phyloP scores from a whole-genome alignment of 73 alveolate species.

The Blepharisma japonicum region DNA sequence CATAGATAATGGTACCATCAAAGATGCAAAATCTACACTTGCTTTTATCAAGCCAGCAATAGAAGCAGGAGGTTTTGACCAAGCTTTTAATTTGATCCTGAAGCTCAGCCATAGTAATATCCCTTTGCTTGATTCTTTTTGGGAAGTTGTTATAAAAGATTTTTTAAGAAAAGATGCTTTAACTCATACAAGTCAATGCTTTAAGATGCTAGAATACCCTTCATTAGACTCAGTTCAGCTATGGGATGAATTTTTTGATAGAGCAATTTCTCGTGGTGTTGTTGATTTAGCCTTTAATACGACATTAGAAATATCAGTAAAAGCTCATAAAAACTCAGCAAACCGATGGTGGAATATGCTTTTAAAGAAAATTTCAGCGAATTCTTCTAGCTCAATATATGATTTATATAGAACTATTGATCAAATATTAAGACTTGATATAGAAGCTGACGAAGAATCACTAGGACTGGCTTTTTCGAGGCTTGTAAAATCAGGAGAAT shows the following conservation, averaged over 20 bases:
- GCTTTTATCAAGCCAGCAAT: not conserved
- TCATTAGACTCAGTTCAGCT: not conserved
- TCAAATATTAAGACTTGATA: not conserved
- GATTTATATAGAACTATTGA: not conserved
- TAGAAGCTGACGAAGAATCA: not conserved
- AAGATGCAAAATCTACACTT: not conserved
- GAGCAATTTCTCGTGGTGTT: not conserved
- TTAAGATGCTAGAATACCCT: not conserved
- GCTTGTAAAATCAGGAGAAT: not conserved
- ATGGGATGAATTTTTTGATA: constrained; percentile 8
- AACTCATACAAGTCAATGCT: not conserved
- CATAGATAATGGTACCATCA: not conserved
- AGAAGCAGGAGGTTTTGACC: not conserved
- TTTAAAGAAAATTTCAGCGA: not conserved
- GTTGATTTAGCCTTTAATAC: not conserved
- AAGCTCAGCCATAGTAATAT: not conserved
- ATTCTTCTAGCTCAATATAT: not conserved
- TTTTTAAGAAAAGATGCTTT: constrained; percentile 15
- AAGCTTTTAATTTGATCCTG: constrained; percentile 1
- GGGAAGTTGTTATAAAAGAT: not conserved
- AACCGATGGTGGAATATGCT: not conserved
- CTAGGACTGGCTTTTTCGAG: not conserved
- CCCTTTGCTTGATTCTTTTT: not conserved
- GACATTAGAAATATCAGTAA: not conserved
- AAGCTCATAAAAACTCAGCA: not conserved